A percentile compares a stretch with the other conserved stretches of the same genome.
phyloP scores from a whole-genome alignment of 352 stramenopile genomes.

The Albugo candida region DNA sequence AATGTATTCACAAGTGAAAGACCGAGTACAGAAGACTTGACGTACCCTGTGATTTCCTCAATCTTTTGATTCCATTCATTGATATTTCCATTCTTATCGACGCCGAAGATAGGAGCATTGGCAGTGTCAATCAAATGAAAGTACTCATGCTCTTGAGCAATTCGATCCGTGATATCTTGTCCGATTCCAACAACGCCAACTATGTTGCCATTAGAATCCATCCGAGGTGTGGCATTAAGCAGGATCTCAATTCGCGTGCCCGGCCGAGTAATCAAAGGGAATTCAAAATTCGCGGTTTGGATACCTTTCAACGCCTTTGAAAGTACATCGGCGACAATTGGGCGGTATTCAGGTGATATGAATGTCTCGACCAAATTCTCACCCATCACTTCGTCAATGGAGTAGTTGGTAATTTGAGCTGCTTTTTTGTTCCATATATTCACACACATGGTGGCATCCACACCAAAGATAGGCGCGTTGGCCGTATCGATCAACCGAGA shows the following conservation, averaged over 20 bases:
- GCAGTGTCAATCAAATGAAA: constrained; percentile 52
- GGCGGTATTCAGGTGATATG: constrained; percentile 48
- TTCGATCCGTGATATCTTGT: constrained; percentile 62
- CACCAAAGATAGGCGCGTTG: constrained; percentile 39
- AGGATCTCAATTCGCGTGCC: constrained; percentile 46
- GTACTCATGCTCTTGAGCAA: constrained; percentile 53
- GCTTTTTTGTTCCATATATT: constrained; percentile 84
- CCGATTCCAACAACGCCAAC: constrained; percentile 76
- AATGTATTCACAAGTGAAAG: constrained; percentile 62
- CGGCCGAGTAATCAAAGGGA: constrained; percentile 51
- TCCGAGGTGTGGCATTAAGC: constrained; percentile 49
- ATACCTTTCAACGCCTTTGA: constrained; percentile 50
- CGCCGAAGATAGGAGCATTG: constrained; percentile 71
- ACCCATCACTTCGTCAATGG: constrained; percentile 65
- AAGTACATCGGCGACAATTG: constrained; percentile 46
- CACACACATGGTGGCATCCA: constrained; percentile 41
- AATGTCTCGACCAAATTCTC: constrained; percentile 75
- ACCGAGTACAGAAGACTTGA: constrained; percentile 44
- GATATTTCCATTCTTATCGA: constrained; percentile 64
- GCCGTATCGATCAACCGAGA: constrained; percentile 29
- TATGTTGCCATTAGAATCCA: constrained; percentile 49
- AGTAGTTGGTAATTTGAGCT: constrained; percentile 77
- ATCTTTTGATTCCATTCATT: constrained; percentile 82
- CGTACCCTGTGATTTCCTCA: constrained; percentile 62
- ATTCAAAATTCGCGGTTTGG: constrained; percentile 80